phyloP scores from a whole-genome alignment of 75 land plant species.

The Picea sitchensis region DNA sequence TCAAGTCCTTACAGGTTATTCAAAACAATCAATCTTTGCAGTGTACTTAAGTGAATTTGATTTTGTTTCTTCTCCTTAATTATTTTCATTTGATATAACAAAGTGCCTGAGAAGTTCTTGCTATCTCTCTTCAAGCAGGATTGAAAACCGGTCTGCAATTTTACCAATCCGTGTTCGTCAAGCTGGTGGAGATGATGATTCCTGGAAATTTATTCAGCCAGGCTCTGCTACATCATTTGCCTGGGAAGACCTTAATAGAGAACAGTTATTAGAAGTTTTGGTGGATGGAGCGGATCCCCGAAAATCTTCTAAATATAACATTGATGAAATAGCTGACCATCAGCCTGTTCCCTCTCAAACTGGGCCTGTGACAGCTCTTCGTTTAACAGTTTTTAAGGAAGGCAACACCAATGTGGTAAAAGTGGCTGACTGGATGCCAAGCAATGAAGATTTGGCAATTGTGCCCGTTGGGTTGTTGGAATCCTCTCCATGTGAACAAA shows the following conservation, averaged over 20 bases:
- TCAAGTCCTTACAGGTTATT: conserved; percentile 85
- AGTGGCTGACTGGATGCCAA: conserved; percentile 85
- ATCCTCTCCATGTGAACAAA: conserved; percentile 4
- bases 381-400: conserved; percentile 57
- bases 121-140: conserved; percentile 40
- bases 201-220: conserved; percentile 72
- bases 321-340: conserved; percentile 76
- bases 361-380: conserved; percentile 53
- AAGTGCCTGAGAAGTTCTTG: conserved; percentile 3
- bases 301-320: conserved; percentile 48
- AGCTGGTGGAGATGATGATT: conserved; percentile 62
- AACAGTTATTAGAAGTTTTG: conserved; percentile 58
- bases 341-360: conserved; percentile 35
- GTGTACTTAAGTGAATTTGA: neutral
- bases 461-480: conserved; percentile 17
- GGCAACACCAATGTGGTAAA: conserved; percentile 60
- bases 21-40: neutral
- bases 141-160: conserved; percentile 82
- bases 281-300: conserved; percentile 59
- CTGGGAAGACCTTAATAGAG: conserved; percentile 91
- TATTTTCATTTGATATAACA: neutral
- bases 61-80: neutral
- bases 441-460: conserved; percentile 31
- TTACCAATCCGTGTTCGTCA: conserved; percentile 80
- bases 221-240: conserved; percentile 77